Evolutionary conservation across 192 early-diverging fungal species (phyloP), one percentile per base, ranked within the genome.

Genomic region (Linnemannia zychae): DNA sequence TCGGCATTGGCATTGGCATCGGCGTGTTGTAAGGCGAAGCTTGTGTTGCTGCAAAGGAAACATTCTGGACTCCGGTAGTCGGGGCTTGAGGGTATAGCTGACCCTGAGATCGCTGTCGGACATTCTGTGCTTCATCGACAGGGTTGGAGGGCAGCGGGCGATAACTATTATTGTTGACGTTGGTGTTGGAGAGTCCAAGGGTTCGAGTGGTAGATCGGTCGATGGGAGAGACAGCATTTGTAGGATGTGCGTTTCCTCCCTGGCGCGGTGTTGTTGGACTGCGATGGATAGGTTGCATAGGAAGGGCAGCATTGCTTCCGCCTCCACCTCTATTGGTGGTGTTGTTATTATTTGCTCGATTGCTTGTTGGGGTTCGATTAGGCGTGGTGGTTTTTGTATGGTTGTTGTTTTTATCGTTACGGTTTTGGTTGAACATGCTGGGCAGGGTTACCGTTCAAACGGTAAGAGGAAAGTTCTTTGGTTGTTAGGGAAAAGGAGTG

Each of bases 91-190:
- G 60, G 47, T 79, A 79, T 22, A 79, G 17, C 57, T 79, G 83
- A 44, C 74, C 83, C n/a, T 85, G 83, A 17, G 83, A 85, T 49
- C 83, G 67, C n/a, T 85, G 83, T 12, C 83, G 67, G 16, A 85
- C 79, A 57, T 79, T 52, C 15, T 85, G 83, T 0, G 83, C 77
- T 31, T 79, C 82, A 5, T 84, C 82, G 44, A 22, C 72, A 22
- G 77, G 82, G 37, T 71, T 71, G 34, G 57, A 12, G 12, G 82
- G 82, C 11, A 84, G 28, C 12, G 82, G 77, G 5, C 82, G 82
- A 33, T 71, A 52, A n/a, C 24, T 75, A 33, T n/a, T 38, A 52
- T 60, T 81, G 50, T 31, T 63, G 79, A 71, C 5, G 49, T 36
- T 22, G 79, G 69, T 12, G 49, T 36, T 22, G 71, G 63, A 7